phyloP scores from a whole-genome alignment of 371 early-diverging fungal genomes.

The Mucor piriformis region DNA sequence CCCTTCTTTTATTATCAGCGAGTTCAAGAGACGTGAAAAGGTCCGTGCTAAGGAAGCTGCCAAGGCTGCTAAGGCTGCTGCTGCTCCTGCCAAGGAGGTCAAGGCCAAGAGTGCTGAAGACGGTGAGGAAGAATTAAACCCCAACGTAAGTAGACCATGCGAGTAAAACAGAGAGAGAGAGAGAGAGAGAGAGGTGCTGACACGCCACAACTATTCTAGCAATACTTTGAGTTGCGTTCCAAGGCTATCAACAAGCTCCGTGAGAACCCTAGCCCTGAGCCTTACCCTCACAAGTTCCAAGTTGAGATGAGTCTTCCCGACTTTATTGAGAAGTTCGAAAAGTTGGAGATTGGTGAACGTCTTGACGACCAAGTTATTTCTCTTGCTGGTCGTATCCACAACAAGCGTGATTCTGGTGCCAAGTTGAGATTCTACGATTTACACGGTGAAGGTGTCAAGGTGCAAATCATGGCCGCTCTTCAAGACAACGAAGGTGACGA shows the following conservation, averaged over 20 bases:
- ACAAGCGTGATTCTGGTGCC: conserved; percentile 85
- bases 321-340: conserved; percentile 83
- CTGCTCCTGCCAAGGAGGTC: conserved; percentile 61
- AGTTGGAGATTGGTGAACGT: conserved; percentile 74
- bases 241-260: conserved; percentile 83
- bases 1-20: conserved; percentile 50
- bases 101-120: conserved; percentile 67
- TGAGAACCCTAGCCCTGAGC: conserved; percentile 75
- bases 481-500: conserved; percentile 77
- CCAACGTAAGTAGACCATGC: conserved; percentile 66
- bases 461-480: conserved; percentile 93
- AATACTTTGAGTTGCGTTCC: conserved; percentile 97
- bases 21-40: conserved; percentile 93
- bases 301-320: conserved; percentile 83
- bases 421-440: conserved; percentile 97
- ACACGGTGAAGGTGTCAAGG: conserved; percentile 91
- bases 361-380: conserved; percentile 70
- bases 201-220: conserved; percentile 37
- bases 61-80: conserved; percentile 72
- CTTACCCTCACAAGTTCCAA: conserved; percentile 98
- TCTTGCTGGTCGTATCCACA: conserved; percentile 90
- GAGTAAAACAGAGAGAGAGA: conserved; percentile 1
- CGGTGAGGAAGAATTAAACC: conserved; percentile 83
- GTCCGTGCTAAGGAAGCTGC: conserved; percentile 84
- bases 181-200: not conserved